Evolutionary conservation across 805 yeast genomes (phyloP).

Genomic region (Starmerella tilneyi): DNA sequence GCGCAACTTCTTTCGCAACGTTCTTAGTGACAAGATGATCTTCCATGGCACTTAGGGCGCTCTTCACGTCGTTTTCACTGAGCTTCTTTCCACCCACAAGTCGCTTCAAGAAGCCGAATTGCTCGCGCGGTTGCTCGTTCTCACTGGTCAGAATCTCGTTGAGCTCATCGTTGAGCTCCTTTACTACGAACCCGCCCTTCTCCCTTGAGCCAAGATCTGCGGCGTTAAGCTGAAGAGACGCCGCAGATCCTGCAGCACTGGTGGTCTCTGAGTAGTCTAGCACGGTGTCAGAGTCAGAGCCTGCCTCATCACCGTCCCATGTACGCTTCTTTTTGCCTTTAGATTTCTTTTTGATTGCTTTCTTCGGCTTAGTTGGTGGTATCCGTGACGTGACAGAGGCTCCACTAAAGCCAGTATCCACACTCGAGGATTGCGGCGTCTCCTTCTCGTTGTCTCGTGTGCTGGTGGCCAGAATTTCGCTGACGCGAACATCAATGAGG

Average conservation of each 20-base stretch:
- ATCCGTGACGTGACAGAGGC: neutral
- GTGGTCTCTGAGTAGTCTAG: constrained; percentile 47
- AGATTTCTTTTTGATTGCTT: neutral
- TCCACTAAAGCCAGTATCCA: no score
- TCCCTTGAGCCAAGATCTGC: constrained; percentile 37
- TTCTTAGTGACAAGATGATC: constrained; percentile 76
- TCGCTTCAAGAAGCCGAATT: constrained; percentile 51
- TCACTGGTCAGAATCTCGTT: constrained; percentile 32
- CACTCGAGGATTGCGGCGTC: no score
- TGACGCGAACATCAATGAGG: constrained; percentile 29
- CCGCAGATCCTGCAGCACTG: constrained; percentile 14
- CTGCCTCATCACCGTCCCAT: constrained; percentile 48
- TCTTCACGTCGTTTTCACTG: constrained; percentile 51
- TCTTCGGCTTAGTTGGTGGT: neutral
- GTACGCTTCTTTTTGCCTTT: constrained; percentile 42
- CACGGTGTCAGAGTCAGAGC: constrained; percentile 35
- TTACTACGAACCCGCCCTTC: constrained; percentile 52
- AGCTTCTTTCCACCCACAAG: constrained; percentile 61
- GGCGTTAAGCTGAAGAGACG: constrained; percentile 28
- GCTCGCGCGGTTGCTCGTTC: constrained; percentile 26
- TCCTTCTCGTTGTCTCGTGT: neutral
- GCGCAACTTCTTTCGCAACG: constrained; percentile 84
- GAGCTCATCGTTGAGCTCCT: constrained; percentile 49
- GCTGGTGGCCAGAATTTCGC: constrained; percentile 4
- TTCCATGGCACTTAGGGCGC: constrained; percentile 53